A percentile compares a stretch with the other conserved stretches of the same genome.
Evolutionary conservation across 805 yeast genomes (phyloP).

Genomic region (Wickerhamomyces canadensis): DNA sequence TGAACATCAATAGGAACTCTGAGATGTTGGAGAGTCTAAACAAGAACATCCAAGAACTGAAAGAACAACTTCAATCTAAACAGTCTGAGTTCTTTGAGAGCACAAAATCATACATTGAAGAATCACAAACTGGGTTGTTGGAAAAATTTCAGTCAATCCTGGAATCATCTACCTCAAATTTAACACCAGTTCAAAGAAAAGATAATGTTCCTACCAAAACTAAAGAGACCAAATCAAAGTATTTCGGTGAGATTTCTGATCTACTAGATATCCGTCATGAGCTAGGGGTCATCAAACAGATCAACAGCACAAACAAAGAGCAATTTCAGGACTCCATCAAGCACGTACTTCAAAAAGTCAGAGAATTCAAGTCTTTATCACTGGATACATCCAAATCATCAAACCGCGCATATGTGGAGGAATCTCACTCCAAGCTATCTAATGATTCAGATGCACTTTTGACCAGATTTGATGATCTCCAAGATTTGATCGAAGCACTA

Average conservation of each 20-base stretch:
- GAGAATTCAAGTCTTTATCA: constrained; percentile 45
- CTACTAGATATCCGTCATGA: constrained; percentile 48
- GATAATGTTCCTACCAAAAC: neutral
- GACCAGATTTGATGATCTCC: constrained; percentile 82
- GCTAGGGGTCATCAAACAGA: constrained; percentile 51
- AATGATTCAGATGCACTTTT: constrained; percentile 70
- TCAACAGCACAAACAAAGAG: constrained; percentile 40
- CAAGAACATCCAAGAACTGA: constrained; percentile 16
- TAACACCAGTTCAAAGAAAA: constrained; percentile 1
- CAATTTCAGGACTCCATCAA: constrained; percentile 37
- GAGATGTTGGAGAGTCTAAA: constrained; percentile 11
- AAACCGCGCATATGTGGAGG: constrained; percentile 60
- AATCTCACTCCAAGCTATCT: constrained; percentile 67
- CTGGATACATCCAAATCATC: constrained; percentile 31
- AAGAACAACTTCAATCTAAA: constrained; percentile 9
- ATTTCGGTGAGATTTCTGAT: constrained; percentile 18
- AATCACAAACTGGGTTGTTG: constrained; percentile 14
- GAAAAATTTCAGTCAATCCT: constrained; percentile 13
- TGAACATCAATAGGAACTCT: constrained; percentile 41
- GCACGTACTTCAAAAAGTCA: constrained; percentile 39
- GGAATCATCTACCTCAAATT: constrained; percentile 4
- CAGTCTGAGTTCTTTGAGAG: constrained; percentile 11
- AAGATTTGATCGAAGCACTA: constrained; percentile 84
- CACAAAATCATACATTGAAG: constrained; percentile 22
- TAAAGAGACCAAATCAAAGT: neutral